These are phyloP conservation scores for Arxiozyma bovina DNA, from an alignment of 1,139 yeast genomes.

Conservation along the genomic window DNA sequence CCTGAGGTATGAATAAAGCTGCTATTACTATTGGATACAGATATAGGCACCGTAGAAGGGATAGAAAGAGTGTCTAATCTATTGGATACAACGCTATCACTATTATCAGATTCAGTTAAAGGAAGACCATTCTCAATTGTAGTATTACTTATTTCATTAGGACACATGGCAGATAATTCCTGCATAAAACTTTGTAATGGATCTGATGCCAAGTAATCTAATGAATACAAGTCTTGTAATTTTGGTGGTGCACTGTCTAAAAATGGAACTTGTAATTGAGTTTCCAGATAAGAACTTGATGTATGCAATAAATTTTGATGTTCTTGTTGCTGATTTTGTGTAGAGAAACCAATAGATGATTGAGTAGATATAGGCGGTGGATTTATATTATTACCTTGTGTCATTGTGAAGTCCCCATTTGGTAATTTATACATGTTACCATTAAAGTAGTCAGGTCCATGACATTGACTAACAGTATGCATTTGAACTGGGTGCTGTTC, in stretches of 20 bases:
- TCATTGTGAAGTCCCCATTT: neutral
- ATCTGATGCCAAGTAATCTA: conserved; percentile 18
- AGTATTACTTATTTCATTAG: neutral
- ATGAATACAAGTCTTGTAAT: conserved; percentile 17
- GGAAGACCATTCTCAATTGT: neutral
- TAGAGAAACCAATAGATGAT: neutral
- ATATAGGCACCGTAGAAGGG: neutral
- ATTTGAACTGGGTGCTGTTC: neutral
- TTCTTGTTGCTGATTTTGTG: neutral
- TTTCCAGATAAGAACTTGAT: neutral
- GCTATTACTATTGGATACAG: neutral
- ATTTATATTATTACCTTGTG: neutral
- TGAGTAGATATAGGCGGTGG: neutral
- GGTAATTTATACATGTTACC: neutral
- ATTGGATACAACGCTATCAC: neutral
- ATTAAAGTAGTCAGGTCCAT: neutral
- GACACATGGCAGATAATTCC: conserved; percentile 12
- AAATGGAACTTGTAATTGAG: neutral
- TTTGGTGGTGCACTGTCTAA: neutral
- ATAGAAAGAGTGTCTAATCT: neutral
- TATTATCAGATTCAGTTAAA: neutral
- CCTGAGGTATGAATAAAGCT: neutral
- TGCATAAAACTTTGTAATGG: conserved; percentile 24
- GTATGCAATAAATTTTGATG: neutral
- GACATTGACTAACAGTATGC: neutral